Evolutionary conservation across 148 eudicot genomes (phyloP), one percentile per base, ranked within the genome.

Genomic region (Rheum nobile): DNA sequence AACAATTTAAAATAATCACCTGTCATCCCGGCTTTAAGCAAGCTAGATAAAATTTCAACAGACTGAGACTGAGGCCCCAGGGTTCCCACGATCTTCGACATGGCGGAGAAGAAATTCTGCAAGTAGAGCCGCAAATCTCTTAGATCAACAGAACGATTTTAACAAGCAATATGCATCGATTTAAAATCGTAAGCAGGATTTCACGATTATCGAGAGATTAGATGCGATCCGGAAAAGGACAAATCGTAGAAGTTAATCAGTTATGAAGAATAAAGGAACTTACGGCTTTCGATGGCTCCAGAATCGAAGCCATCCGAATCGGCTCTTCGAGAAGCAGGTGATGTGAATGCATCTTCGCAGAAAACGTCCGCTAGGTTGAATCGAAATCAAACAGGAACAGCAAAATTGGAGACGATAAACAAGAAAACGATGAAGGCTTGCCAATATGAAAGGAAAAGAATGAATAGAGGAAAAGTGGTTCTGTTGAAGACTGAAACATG

Each of bases 71-170:
- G 81, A 1, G 99, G 92, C 2, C 99, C 99, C 32, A 95, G 80
- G 22, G 99, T 95, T 41, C 99, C 99, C 13, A 95, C 99, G 72
- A 95, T 95, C 86, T 95, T 95, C 19, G 99, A 88, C 99, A 90
- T 88, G 16, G 99, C 93, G 31, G 93, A 85, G 71, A 88, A 95
- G 59, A 90, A 92, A 79, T 52, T 85, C 97, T 95, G 82, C 84
- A 59, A 74, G 26, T 9, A 31, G 57, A 79, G 61, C 1, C 29
- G 75, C 9, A 34, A 12, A 71, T 37, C 44, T 34, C 44, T 19
- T 37, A 72, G 65, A 72, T 65, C 26, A 75, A 65, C 4, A 73
- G 2, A 35, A 13, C 57, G 35, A 6, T 22, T 22, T 12, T 16
- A n/a, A 8, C 44, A 69, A 55, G 4, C 63, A 21, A 55, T 41